Conservation (phyloP, 176 grass and related monocot genomes). For the Luzula sylvatica region DNA sequence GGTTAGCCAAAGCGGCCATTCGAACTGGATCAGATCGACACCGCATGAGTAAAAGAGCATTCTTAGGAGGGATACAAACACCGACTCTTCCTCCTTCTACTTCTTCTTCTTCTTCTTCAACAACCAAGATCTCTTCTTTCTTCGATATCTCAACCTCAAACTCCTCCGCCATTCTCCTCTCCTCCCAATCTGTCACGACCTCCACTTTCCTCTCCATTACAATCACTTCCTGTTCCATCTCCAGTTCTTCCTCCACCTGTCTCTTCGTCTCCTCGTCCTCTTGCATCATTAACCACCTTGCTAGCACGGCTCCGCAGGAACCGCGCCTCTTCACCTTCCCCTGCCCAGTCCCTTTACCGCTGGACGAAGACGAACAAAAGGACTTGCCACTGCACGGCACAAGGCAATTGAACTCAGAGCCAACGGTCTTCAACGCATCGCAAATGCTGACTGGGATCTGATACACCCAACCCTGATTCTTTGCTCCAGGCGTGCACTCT, state of each 20-base stretch:
- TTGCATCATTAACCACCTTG: slow-evolving; percentile 65
- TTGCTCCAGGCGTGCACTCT: slow-evolving; percentile 37
- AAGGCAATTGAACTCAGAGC: slow-evolving; percentile 53
- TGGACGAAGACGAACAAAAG: slow-evolving; percentile 54
- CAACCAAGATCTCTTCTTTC: slow-evolving; percentile 64
- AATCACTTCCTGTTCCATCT: slow-evolving; percentile 37
- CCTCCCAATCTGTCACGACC: slow-evolving; percentile 25
- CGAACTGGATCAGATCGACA: slow-evolving; percentile 84
- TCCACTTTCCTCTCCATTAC: slow-evolving; percentile 43
- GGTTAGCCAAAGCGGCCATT: slow-evolving; percentile 64
- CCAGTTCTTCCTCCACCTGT: slow-evolving; percentile 30
- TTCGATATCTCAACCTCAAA: slow-evolving; percentile 51
- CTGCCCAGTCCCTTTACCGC: slow-evolving; percentile 14
- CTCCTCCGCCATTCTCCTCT: slow-evolving; percentile 33
- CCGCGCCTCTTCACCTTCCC: slow-evolving; percentile 5
- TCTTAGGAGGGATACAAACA: slow-evolving; percentile 79
- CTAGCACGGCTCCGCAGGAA: slow-evolving; percentile 62
- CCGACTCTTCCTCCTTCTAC: slow-evolving; percentile 72
- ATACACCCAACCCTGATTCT: slow-evolving; percentile 84
- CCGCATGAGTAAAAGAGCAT: slow-evolving; percentile 87
- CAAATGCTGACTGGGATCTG: slow-evolving; percentile 96
- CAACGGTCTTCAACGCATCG: slow-evolving; percentile 69
- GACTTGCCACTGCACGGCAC: slow-evolving; percentile 57
- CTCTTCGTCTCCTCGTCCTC: slow-evolving; percentile 28
- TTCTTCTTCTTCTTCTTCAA: slow-evolving; percentile 54